These are phyloP conservation scores for Bipolaris bicolor DNA, from an alignment of 2,329 filamentous ascomycete genomes.

Conservation along the genomic window DNA sequence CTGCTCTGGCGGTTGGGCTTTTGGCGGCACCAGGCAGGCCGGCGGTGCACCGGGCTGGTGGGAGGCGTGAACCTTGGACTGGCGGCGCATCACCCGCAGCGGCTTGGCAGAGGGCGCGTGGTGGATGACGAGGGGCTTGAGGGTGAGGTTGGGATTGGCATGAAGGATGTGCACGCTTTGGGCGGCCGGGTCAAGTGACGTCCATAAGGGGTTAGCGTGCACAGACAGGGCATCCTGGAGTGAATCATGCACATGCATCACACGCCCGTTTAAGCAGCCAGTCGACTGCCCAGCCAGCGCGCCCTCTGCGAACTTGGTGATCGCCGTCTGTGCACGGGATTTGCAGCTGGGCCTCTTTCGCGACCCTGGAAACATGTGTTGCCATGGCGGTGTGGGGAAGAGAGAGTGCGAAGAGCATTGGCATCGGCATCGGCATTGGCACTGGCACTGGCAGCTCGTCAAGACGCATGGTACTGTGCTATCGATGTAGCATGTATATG, in stretches of 20 bases:
- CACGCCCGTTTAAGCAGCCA: constrained; percentile 19
- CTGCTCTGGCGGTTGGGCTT: not conserved
- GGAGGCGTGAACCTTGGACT: not conserved
- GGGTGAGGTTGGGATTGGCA: not conserved
- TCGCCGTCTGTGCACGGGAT: constrained; percentile 11
- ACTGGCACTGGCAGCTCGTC: no score
- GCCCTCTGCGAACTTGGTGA: constrained; percentile 12
- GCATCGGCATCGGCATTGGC: not conserved
- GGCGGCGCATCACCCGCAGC: not conserved
- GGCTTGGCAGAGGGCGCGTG: not conserved
- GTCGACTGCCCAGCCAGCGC: constrained; percentile 18
- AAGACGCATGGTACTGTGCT: no score
- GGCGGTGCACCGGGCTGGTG: not conserved
- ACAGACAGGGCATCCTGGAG: constrained; percentile 23
- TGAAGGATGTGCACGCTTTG: not conserved
- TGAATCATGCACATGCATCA: constrained; percentile 35
- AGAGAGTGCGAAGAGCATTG: not conserved
- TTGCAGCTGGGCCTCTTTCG: constrained; percentile 8
- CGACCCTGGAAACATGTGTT: not conserved
- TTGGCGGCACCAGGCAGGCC: not conserved
- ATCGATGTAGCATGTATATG: no score
- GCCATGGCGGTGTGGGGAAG: constrained; percentile 6
- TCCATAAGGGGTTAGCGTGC: constrained; percentile 19
- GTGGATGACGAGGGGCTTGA: not conserved
- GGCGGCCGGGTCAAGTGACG: constrained; percentile 11